These are phyloP conservation scores for Suillus subalutaceus DNA, from an alignment of 768 basidiomycete genomes.

Conservation along the genomic window DNA sequence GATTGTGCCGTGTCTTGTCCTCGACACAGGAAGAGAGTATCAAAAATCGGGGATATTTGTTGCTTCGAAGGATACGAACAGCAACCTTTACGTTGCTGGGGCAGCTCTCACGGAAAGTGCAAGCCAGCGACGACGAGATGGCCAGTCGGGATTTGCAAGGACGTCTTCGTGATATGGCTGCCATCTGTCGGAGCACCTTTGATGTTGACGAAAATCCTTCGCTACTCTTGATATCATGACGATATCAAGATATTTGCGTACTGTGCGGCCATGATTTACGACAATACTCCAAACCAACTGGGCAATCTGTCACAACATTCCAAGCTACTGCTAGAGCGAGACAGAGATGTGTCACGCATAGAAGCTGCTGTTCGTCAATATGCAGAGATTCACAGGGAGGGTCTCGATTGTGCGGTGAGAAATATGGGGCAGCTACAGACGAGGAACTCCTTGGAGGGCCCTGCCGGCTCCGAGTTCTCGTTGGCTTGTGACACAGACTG, in stretches of 20 bases:
- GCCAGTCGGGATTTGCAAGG: conserved; percentile 20
- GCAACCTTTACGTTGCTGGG: conserved; percentile 39
- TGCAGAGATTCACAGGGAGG: conserved; percentile 11
- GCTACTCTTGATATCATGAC: conserved; percentile 20
- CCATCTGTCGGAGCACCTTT: conserved; percentile 40
- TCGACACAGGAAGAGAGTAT: conserved; percentile 21
- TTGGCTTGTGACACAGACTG: conserved; percentile 30
- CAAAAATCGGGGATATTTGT: conserved; percentile 18
- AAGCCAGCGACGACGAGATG: conserved; percentile 13
- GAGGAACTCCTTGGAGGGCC: conserved; percentile 24
- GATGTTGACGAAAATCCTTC: conserved; percentile 24
- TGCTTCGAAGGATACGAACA: conserved; percentile 36
- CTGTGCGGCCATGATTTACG: conserved; percentile 28
- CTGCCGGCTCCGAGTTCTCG: conserved; percentile 18
- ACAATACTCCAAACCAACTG: conserved; percentile 25
- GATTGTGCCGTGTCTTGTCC: conserved; percentile 41
- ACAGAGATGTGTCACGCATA: conserved; percentile 34
- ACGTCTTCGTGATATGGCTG: conserved; percentile 40
- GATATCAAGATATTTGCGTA: conserved; percentile 30
- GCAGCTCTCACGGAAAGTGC: conserved; percentile 31
- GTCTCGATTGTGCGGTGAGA: conserved; percentile 23
- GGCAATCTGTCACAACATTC: conserved; percentile 15
- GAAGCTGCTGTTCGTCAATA: conserved; percentile 15
- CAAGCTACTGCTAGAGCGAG: conserved; percentile 30
- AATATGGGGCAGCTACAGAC: conserved; percentile 30